A percentile compares a stretch with the other conserved stretches of the same genome.
Evolutionary conservation across 306 rosid genomes (phyloP).

Genomic region (Begonia peltatifolia): DNA sequence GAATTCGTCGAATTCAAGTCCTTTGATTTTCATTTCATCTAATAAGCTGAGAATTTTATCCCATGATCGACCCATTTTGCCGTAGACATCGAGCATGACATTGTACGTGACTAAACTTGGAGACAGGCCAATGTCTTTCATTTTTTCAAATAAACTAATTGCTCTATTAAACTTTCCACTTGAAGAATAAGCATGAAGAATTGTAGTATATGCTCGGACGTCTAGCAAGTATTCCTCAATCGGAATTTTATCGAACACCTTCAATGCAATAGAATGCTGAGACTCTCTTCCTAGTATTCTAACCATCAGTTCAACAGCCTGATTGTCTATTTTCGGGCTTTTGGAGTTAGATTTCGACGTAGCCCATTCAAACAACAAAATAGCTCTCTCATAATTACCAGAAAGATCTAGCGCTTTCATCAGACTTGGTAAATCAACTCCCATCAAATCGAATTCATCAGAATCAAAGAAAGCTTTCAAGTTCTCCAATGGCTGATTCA

Average conservation of each 20-base stretch:
- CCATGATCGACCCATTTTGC: conserved; percentile 98
- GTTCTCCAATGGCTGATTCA: conserved; percentile 35
- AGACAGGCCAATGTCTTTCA: conserved; percentile 58
- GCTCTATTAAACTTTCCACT: conserved; percentile 64
- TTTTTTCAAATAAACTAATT: conserved; percentile 46
- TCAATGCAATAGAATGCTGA: conserved; percentile 63
- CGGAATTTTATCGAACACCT: conserved; percentile 65
- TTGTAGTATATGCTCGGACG: conserved; percentile 59
- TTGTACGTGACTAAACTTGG: conserved; percentile 89
- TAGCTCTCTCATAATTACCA: conserved; percentile 64
- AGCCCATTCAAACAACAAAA: conserved; percentile 74
- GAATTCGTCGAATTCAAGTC: conserved; percentile 76
- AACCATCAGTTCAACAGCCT: conserved; percentile 56
- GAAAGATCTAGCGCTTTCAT: conserved; percentile 70
- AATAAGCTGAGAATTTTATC: conserved; percentile 43
- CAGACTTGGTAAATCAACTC: conserved; percentile 51
- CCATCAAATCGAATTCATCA: conserved; percentile 40
- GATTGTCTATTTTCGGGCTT: conserved; percentile 41
- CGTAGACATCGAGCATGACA: conserved; percentile 90
- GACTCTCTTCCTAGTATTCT: conserved; percentile 81
- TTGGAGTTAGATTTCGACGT: conserved; percentile 28
- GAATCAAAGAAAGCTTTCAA: conserved; percentile 43
- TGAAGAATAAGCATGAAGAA: conserved; percentile 69
- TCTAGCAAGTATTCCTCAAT: conserved; percentile 65
- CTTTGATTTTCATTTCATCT: conserved; percentile 62